A percentile compares a stretch with the other conserved stretches of the same genome.
Evolutionary conservation across 495 filamentous ascomycete genomes (phyloP).

Genomic region (Aspergillus olivimuriae): DNA sequence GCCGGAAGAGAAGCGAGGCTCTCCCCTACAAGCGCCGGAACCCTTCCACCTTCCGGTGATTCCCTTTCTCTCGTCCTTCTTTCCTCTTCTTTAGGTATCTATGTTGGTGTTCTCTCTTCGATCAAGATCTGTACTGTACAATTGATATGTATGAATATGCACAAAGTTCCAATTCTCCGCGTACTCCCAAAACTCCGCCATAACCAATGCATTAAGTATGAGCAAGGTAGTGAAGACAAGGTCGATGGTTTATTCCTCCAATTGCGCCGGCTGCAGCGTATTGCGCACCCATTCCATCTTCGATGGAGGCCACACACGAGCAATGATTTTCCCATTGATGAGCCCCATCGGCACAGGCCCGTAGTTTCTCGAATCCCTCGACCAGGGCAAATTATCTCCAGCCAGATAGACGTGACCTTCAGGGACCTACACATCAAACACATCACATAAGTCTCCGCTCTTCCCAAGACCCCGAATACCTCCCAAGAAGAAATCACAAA

Average conservation of each 20-base stretch:
- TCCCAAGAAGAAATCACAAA: slow-evolving; percentile 1
- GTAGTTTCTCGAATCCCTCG: slow-evolving; percentile 77
- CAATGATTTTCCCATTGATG: slow-evolving; percentile 80
- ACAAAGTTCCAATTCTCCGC: slow-evolving; percentile 18
- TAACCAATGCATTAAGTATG: slow-evolving; percentile 20
- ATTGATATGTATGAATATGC: slow-evolving; percentile 46
- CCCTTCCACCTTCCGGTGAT: slow-evolving; percentile 38
- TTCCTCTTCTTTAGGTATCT: slow-evolving; percentile 16
- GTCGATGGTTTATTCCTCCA: slow-evolving; percentile 13
- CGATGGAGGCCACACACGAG: slow-evolving; percentile 48
- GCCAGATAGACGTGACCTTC: slow-evolving; percentile 82
- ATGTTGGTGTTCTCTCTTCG: slow-evolving; percentile 12
- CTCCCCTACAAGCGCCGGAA: slow-evolving; percentile 51
- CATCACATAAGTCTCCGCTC: no score
- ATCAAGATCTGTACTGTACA: slow-evolving; percentile 40
- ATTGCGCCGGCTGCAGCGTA: slow-evolving; percentile 34
- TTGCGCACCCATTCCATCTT: slow-evolving; percentile 48
- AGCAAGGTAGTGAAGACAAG: slow-evolving; percentile 5
- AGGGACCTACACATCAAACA: slow-evolving; percentile 55
- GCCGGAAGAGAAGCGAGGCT: slow-evolving; percentile 59
- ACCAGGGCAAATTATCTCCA: slow-evolving; percentile 80
- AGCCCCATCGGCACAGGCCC: slow-evolving; percentile 81
- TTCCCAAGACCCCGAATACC: neutral
- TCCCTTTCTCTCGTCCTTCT: slow-evolving; percentile 7
- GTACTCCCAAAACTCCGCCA: slow-evolving; percentile 11